Conservation (phyloP, 331 rosid species). For the Saraca asoca region DNA sequence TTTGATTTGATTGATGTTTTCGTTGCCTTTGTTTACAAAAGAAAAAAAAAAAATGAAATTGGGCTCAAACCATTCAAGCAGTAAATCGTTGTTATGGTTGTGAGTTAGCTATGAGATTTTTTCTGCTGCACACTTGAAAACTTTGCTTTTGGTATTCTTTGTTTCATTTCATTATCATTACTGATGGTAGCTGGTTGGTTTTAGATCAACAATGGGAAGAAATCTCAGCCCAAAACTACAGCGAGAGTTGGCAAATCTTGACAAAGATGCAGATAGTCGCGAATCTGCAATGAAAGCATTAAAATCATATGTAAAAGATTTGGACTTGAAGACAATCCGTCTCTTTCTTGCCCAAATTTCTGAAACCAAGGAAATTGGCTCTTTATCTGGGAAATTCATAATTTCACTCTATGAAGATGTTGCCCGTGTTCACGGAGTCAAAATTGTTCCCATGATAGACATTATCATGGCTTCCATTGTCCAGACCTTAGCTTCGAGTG, state of each 20-base stretch:
- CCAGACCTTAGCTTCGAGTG: constrained; percentile 72
- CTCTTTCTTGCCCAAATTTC: constrained; percentile 91
- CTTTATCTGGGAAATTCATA: constrained; percentile 74
- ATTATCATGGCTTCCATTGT: constrained; percentile 72
- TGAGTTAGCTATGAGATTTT: background rate
- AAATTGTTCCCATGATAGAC: constrained; percentile 75
- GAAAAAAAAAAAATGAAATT: too few relatives aligned
- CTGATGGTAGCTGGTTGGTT: constrained; percentile 11
- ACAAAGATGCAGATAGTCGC: constrained; percentile 80
- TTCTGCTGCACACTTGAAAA: background rate
- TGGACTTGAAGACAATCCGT: constrained; percentile 76
- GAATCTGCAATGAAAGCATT: constrained; percentile 67
- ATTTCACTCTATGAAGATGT: constrained; percentile 86
- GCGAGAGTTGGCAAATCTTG: constrained; percentile 74
- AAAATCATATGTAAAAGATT: constrained; percentile 72
- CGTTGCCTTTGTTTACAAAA: background rate
- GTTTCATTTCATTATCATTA: background rate
- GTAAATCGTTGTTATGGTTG: background rate
- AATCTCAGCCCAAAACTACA: constrained; percentile 55
- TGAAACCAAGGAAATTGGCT: constrained; percentile 73
- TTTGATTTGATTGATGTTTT: background rate
- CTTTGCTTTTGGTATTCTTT: background rate
- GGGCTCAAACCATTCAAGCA: background rate
- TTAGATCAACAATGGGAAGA: constrained; percentile 56
- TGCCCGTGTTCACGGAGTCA: constrained; percentile 82